Conservation (phyloP, 2,329 filamentous ascomycete species). For the Penicillium sp. region DNA sequence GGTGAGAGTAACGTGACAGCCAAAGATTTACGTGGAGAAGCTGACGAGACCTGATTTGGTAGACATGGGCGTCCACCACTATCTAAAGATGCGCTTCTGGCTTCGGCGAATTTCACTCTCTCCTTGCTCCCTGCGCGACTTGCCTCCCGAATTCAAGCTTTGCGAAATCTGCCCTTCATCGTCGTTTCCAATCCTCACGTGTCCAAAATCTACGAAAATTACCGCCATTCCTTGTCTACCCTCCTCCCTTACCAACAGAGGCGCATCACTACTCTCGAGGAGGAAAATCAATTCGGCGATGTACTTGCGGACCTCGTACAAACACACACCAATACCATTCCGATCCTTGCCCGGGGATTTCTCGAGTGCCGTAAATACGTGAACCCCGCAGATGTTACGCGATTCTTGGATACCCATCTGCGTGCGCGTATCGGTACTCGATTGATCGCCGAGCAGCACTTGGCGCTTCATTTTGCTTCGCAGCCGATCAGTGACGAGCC, state of each 20-base stretch:
- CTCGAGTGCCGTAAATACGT: conserved; percentile 93
- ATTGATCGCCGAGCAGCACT: conserved; percentile 93
- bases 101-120: conserved; percentile 94
- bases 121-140: conserved; percentile 88
- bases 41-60: neutral
- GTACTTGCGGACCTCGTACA: conserved; percentile 94
- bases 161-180: conserved; percentile 94
- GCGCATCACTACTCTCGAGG: conserved; percentile 74
- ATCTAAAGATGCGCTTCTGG: conserved; percentile 75
- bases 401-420: conserved; percentile 90
- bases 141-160: conserved; percentile 88
- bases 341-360: conserved; percentile 87
- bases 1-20: conserved; percentile 53
- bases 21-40: no score
- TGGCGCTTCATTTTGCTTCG: conserved; percentile 78
- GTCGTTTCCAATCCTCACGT: conserved; percentile 98
- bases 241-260: conserved; percentile 80
- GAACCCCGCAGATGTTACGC: conserved; percentile 76
- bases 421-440: conserved; percentile 92
- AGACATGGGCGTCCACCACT: conserved; percentile 82
- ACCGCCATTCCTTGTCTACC: conserved; percentile 88
- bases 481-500: conserved; percentile 70
- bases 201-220: conserved; percentile 92
- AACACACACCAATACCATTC: conserved; percentile 93
- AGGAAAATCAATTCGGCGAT: conserved; percentile 88